Percentiles rank a stretch among this genome's conserved stretches.
Evolutionary conservation across 148 eudicot genomes (phyloP).

Genomic region (Cornus kousa): DNA sequence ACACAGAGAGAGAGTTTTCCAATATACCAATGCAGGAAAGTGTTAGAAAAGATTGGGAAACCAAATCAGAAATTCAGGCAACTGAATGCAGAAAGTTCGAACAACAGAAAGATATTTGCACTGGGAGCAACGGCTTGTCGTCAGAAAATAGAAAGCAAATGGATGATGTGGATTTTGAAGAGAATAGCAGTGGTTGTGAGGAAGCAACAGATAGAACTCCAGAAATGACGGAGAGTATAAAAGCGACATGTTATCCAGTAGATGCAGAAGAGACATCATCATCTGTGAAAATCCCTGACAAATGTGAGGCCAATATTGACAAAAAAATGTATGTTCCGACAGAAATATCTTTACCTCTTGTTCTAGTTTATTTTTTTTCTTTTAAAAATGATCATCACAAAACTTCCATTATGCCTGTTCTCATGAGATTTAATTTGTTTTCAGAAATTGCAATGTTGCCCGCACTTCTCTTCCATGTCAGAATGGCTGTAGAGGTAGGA

Average conservation of each 20-base stretch:
- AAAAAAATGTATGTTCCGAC: conserved; percentile 14
- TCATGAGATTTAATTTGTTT: neutral
- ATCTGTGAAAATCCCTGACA: conserved; percentile 3
- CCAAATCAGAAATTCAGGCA: conserved; percentile 1
- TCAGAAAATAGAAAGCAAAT: conserved; percentile 12
- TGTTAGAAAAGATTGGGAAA: conserved; percentile 12
- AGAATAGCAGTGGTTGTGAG: conserved; percentile 11
- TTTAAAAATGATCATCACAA: neutral
- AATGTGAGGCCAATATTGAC: neutral
- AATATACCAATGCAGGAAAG: neutral
- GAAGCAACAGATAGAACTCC: conserved; percentile 10
- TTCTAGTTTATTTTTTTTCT: neutral
- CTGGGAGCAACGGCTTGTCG: conserved; percentile 24
- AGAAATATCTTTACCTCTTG: neutral
- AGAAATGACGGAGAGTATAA: conserved; percentile 6
- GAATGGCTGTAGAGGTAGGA: neutral
- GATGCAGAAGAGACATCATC: conserved; percentile 17
- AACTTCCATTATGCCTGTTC: neutral
- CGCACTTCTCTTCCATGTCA: conserved; percentile 10
- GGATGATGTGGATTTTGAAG: conserved; percentile 12
- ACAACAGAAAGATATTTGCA: conserved; percentile 17
- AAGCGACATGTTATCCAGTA: conserved; percentile 1
- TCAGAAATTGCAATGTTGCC: conserved; percentile 12
- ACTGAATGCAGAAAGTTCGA: conserved; percentile 2
- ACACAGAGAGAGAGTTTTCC: conserved; percentile 6